Base-by-base conservation (phyloP, 2,329 filamentous ascomycete genomes). In the Aspergillus floridensis region DNA sequence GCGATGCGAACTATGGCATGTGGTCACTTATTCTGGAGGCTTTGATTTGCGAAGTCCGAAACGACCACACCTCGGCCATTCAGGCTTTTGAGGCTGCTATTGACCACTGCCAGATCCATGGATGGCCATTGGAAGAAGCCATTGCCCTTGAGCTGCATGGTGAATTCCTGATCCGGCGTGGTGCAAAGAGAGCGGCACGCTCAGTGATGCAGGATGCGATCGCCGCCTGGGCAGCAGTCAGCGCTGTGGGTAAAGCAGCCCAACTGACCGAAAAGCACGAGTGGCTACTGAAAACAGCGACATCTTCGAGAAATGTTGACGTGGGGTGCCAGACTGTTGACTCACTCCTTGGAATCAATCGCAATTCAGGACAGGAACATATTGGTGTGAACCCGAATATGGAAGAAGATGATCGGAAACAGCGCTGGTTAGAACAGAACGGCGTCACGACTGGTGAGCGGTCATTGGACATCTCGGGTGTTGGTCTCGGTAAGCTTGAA, bases 101-200 rank as follows among this genome's bases (percentile, higher is more conserved):
- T 60, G 84, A 88, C 64, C 85, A 87, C 65, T 81, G 81, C 50
- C 82, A 87, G 64, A 71, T 85, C 1, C 79, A 87, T 67, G 80
- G 79, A 14, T 86, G 84, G 67, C 74, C 80, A 1, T 68, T 88
- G 24, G 86, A 88, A 60, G 84, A 88, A 66, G 86, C 82, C 2
- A 76, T 87, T 29, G 77, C 81, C 41, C 78, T 84, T 44, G 86
- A 88, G 71, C 70, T 87, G n/a, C 86, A 87, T 65, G 84, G 79
- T 73, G 84, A 86, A 52, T 87, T 82, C 67, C 71, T 86, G 21
- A 73, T 85, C 32, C 77, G 84, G 12, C 80, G 81, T 60, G 85
- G 85, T 46, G 83, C 84, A 5, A 82, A 82, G 57, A 72, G 86
- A 61, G 83, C 85, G 19, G 86, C 85, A 50, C 80, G 84, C 57